Percentiles rank a stretch among this genome's conserved stretches.
These are phyloP conservation scores for Aspergillus saccharolyticus DNA, from an alignment of 495 filamentous ascomycete species.

Conservation along the genomic window DNA sequence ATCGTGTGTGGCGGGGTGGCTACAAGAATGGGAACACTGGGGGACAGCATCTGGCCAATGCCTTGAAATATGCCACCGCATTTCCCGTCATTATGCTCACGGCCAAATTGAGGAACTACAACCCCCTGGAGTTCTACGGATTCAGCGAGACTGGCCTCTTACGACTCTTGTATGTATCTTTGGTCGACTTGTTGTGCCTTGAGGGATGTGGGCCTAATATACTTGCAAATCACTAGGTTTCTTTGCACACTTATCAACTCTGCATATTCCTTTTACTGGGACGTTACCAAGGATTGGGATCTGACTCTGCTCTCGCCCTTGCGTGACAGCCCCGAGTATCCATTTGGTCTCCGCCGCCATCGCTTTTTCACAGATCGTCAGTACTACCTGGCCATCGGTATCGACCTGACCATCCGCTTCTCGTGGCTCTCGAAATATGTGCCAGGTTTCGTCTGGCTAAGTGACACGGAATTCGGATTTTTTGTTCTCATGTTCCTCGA, in stretches of 20 bases:
- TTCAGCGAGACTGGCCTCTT: slow-evolving; percentile 54
- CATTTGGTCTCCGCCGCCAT: slow-evolving; percentile 71
- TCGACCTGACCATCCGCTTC: slow-evolving; percentile 78
- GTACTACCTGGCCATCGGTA: slow-evolving; percentile 76
- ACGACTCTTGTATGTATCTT: slow-evolving; percentile 47
- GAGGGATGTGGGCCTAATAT: neutral
- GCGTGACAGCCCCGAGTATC: slow-evolving; percentile 53
- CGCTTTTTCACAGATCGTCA: slow-evolving; percentile 63
- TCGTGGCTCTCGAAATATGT: slow-evolving; percentile 85
- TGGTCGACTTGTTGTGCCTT: neutral
- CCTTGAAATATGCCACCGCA: slow-evolving; percentile 82
- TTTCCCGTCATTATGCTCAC: slow-evolving; percentile 85
- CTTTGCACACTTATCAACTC: slow-evolving; percentile 71
- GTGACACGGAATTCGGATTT: slow-evolving; percentile 77
- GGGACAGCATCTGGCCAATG: slow-evolving; percentile 86
- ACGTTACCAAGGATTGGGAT: slow-evolving; percentile 95
- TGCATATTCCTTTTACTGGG: slow-evolving; percentile 96
- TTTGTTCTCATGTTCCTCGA: slow-evolving; percentile 86
- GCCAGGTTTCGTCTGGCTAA: slow-evolving; percentile 72
- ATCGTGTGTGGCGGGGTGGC: slow-evolving; percentile 57
- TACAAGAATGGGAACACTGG: slow-evolving; percentile 55
- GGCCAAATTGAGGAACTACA: slow-evolving; percentile 66
- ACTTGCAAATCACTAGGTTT: slow-evolving; percentile 35
- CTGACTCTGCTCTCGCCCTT: slow-evolving; percentile 66
- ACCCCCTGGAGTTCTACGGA: slow-evolving; percentile 46